A percentile compares a stretch with the other conserved stretches of the same genome.
phyloP scores from a whole-genome alignment of 345 rosid genomes.

The Eucalyptus sp. region DNA sequence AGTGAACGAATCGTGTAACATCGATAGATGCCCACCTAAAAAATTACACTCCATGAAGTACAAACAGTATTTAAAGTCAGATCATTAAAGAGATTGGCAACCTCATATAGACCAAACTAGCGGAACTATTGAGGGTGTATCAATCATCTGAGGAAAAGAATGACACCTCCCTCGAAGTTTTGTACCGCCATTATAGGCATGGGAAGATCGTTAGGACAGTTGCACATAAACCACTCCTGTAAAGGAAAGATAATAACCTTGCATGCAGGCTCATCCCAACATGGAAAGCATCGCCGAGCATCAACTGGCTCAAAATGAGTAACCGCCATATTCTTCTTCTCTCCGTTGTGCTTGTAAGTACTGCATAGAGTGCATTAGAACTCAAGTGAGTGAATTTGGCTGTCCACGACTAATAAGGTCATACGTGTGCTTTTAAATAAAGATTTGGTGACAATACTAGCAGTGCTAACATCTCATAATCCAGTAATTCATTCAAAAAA shows the following conservation, averaged over 20 bases:
- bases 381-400: not conserved
- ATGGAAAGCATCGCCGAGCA: conserved; percentile 91
- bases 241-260: conserved; percentile 32
- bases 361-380: conserved; percentile 12
- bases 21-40: not conserved
- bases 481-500: not conserved
- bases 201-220: not conserved
- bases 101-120: not conserved
- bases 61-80: not conserved
- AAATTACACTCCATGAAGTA: not conserved
- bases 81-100: not conserved
- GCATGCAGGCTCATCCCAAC: conserved; percentile 99
- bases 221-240: not conserved
- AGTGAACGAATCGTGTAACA: not conserved
- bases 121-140: not conserved
- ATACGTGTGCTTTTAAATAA: not conserved
- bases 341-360: conserved; percentile 59
- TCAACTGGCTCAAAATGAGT: conserved; percentile 97
- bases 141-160: not conserved
- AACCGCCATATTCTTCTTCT: conserved; percentile 96
- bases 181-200: not conserved
- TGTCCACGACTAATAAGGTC: not conserved
- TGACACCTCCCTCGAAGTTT: not conserved
- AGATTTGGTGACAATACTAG: not conserved
- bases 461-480: not conserved